phyloP scores from a whole-genome alignment of 2,329 filamentous ascomycete species.

The Ophiognomonia clavigignenti-juglandacearum region DNA sequence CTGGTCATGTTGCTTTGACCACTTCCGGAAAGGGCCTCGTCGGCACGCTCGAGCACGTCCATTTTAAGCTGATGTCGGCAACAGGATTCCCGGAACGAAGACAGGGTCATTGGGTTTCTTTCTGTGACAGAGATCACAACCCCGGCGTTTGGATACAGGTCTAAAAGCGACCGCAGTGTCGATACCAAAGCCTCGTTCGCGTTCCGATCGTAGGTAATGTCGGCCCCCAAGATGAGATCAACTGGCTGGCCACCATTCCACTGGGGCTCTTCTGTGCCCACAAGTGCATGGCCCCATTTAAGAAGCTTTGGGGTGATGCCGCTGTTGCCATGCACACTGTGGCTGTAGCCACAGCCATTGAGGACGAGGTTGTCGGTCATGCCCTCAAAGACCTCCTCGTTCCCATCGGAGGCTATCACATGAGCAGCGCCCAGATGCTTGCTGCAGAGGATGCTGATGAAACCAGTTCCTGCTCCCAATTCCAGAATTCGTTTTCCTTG shows the following conservation, averaged over 20 bases:
- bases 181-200: slow-evolving; percentile 59
- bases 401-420: slow-evolving; percentile 69
- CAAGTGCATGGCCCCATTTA: slow-evolving; percentile 58
- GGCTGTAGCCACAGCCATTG: slow-evolving; percentile 52
- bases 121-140: slow-evolving; percentile 68
- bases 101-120: slow-evolving; percentile 44
- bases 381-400: slow-evolving; percentile 64
- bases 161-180: slow-evolving; percentile 59
- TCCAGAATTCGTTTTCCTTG: slow-evolving; percentile 59
- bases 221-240: slow-evolving; percentile 69
- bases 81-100: slow-evolving; percentile 4
- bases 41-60: not conserved
- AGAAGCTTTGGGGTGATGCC: slow-evolving; percentile 49
- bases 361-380: slow-evolving; percentile 64
- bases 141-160: slow-evolving; percentile 47
- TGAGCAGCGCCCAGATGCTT: slow-evolving; percentile 56
- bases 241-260: slow-evolving; percentile 44
- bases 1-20: not conserved
- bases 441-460: slow-evolving; percentile 69
- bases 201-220: slow-evolving; percentile 70
- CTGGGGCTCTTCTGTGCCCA: slow-evolving; percentile 50
- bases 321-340: slow-evolving; percentile 25
- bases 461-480: slow-evolving; percentile 72
- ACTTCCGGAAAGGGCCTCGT: not conserved
- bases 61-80: not conserved